These are phyloP conservation scores for Trichoderma sp. DNA, from an alignment of 2,329 filamentous ascomycete species.

Conservation along the genomic window DNA sequence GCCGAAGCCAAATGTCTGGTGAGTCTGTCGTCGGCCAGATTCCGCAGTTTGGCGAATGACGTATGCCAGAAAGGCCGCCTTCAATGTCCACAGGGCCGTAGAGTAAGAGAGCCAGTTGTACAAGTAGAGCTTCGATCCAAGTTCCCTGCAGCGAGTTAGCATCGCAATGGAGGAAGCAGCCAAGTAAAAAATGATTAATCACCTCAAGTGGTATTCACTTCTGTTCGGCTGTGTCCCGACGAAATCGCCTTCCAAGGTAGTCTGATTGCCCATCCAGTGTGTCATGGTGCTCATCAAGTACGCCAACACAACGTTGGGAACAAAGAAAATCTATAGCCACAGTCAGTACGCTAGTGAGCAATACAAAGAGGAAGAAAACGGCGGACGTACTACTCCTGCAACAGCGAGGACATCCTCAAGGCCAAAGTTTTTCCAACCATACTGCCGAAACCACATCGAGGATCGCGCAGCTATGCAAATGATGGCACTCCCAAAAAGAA, in stretches of 20 bases:
- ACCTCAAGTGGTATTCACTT: background rate
- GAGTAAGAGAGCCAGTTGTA: slow-evolving; percentile 29
- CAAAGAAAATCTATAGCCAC: slow-evolving; percentile 5
- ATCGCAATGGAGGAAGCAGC: background rate
- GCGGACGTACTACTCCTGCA: slow-evolving; percentile 14
- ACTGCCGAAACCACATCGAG: background rate
- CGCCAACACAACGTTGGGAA: slow-evolving; percentile 14
- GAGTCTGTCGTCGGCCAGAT: background rate
- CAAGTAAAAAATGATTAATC: background rate
- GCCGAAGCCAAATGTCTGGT: slow-evolving; percentile 16
- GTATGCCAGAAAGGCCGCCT: slow-evolving; percentile 27
- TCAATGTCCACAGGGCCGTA: slow-evolving; percentile 24
- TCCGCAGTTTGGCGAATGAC: slow-evolving; percentile 11
- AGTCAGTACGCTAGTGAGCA: background rate
- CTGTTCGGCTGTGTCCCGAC: background rate
- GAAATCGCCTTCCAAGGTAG: background rate
- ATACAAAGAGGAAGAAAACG: background rate
- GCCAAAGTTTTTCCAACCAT: slow-evolving; percentile 9
- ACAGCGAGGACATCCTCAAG: slow-evolving; percentile 14
- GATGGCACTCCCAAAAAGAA: slow-evolving; percentile 8
- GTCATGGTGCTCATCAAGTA: slow-evolving; percentile 9
- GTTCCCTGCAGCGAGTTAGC: slow-evolving; percentile 18
- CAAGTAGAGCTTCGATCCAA: slow-evolving; percentile 29
- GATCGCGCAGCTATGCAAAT: slow-evolving; percentile 5
- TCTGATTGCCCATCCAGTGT: slow-evolving; percentile 24